A percentile compares a stretch with the other conserved stretches of the same genome.
phyloP scores from a whole-genome alignment of 2,329 filamentous ascomycete genomes.

The Beauveria varroae region DNA sequence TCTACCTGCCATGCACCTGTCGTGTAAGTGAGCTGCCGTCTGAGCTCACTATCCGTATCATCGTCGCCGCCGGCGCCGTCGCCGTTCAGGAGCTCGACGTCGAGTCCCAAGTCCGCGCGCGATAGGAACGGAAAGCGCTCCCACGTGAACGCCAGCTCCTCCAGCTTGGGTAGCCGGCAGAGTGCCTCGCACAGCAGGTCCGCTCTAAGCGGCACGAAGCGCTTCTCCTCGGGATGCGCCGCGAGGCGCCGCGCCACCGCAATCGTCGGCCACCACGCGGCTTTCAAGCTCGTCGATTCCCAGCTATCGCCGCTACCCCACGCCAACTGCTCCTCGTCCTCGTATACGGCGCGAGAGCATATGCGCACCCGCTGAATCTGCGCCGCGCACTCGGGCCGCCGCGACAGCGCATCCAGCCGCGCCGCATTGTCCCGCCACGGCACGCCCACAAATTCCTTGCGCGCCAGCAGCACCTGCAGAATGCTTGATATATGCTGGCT shows the following conservation, averaged over 20 bases:
- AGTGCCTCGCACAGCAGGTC: background rate
- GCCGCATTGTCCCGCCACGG: slow-evolving; percentile 38
- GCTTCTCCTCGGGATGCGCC: background rate
- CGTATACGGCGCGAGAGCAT: slow-evolving; percentile 1
- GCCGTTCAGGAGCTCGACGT: background rate
- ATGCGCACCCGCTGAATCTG: slow-evolving; percentile 25
- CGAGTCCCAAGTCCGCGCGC: background rate
- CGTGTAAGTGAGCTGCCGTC: slow-evolving; percentile 1
- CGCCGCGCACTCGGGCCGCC: slow-evolving; percentile 32
- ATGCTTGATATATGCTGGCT: slow-evolving; percentile 31
- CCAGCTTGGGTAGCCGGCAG: background rate
- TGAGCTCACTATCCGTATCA: background rate
- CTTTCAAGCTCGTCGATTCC: background rate
- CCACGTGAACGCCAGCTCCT: slow-evolving; percentile 4
- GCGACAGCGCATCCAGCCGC: slow-evolving; percentile 36
- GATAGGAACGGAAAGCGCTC: background rate
- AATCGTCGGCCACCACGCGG: background rate
- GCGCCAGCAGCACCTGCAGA: slow-evolving; percentile 35
- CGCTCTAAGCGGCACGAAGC: background rate
- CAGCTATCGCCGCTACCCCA: background rate
- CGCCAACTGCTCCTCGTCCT: slow-evolving; percentile 3
- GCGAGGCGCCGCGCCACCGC: background rate
- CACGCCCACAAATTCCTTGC: slow-evolving; percentile 33
- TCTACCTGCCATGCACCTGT: background rate
- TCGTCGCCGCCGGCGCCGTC: background rate